phyloP scores from a whole-genome alignment of 2,329 filamentous ascomycete genomes.

The Graphilbum ipis-grandicollis region DNA sequence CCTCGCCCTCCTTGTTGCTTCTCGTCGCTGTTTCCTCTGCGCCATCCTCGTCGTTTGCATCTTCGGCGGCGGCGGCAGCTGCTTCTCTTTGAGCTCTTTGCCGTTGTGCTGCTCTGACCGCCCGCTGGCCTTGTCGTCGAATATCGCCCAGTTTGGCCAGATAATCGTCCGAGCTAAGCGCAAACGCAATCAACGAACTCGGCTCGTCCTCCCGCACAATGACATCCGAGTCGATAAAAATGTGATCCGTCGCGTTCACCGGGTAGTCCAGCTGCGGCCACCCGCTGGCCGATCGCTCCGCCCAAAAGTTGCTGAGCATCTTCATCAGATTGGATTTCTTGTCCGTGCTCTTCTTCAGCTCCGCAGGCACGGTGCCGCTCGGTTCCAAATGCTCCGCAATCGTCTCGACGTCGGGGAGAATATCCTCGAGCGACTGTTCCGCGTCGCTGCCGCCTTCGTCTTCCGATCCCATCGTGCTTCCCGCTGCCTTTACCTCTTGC shows the following conservation, averaged over 20 bases:
- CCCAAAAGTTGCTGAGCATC: slow-evolving; percentile 95
- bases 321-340: slow-evolving; percentile 90
- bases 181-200: slow-evolving; percentile 87
- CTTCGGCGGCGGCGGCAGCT: too few species aligned
- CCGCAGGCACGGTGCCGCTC: slow-evolving; percentile 43
- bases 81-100: slow-evolving; percentile 17
- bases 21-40: too few species aligned
- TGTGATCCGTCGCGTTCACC: slow-evolving; percentile 71
- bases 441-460: slow-evolving; percentile 55
- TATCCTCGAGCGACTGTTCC: slow-evolving; percentile 55
- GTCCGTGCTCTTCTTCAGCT: slow-evolving; percentile 61
- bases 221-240: slow-evolving; percentile 92
- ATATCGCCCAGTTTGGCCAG: slow-evolving; percentile 58
- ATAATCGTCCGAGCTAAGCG: slow-evolving; percentile 77
- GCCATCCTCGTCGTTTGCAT: not conserved
- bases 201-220: slow-evolving; percentile 96
- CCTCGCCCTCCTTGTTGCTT: too few species aligned
- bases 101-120: not conserved
- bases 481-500: not conserved
- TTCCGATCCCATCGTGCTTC: slow-evolving; percentile 34
- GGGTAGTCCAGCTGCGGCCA: slow-evolving; percentile 91
- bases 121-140: slow-evolving; percentile 27
- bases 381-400: slow-evolving; percentile 45
- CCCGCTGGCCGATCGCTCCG: slow-evolving; percentile 86
- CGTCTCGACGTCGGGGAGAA: slow-evolving; percentile 44